These are phyloP conservation scores for Saturnispora sekii DNA, from an alignment of 805 yeast genomes.

Conservation along the genomic window DNA sequence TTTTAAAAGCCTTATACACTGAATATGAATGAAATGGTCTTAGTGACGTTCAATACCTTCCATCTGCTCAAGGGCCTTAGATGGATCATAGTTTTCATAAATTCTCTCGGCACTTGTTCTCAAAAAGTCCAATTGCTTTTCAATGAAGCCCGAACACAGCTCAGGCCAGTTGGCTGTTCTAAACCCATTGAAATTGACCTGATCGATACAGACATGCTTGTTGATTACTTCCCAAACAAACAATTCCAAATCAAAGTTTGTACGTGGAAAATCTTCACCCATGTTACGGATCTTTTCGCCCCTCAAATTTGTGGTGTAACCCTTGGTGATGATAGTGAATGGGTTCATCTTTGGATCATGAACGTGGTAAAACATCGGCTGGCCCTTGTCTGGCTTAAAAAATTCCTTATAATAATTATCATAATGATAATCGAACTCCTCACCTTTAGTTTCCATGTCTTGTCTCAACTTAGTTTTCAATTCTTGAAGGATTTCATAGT, in stretches of 20 bases:
- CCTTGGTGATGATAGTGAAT: slow-evolving; percentile 28
- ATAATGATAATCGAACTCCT: slow-evolving; percentile 22
- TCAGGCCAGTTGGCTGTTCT: slow-evolving; percentile 15
- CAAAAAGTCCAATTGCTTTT: slow-evolving; percentile 21
- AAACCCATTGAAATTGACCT: slow-evolving; percentile 17
- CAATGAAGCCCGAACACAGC: slow-evolving; percentile 23
- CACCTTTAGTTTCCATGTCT: slow-evolving; percentile 18
- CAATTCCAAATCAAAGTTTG: slow-evolving; percentile 26
- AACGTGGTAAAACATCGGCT: slow-evolving; percentile 34
- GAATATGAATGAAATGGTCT: too few relatives aligned
- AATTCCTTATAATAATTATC: slow-evolving; percentile 19
- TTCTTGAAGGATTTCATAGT: slow-evolving; percentile 21
- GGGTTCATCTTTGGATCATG: slow-evolving; percentile 50
- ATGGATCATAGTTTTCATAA: slow-evolving; percentile 12
- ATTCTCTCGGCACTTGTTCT: slow-evolving; percentile 17
- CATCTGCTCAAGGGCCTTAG: slow-evolving; percentile 10
- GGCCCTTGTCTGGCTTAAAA: slow-evolving; percentile 22
- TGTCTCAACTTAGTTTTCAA: slow-evolving; percentile 16
- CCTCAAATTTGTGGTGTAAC: slow-evolving; percentile 22
- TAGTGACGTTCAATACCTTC: slow-evolving; percentile 8
- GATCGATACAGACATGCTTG: slow-evolving; percentile 26
- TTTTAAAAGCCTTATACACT: too few relatives aligned
- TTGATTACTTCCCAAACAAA: slow-evolving; percentile 27
- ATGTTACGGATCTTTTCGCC: slow-evolving; percentile 25
- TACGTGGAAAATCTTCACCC: slow-evolving; percentile 27